Conservation (phyloP, 768 basidiomycete species). For the Leucosporidium scottii region DNA sequence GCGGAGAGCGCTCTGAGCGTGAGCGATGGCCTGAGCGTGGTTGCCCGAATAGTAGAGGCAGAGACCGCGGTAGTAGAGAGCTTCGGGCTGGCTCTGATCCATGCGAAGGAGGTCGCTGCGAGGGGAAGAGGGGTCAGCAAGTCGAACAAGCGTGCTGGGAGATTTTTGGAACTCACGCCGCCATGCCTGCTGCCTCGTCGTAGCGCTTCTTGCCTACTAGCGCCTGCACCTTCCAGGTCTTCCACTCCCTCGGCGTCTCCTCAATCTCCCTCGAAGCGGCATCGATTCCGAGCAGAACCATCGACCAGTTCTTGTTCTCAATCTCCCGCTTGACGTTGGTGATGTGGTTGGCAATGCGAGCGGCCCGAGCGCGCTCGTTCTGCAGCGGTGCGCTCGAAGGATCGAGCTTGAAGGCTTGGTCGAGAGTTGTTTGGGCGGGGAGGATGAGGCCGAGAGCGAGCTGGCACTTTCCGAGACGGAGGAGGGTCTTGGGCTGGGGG, state of each 20-base stretch:
- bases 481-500: constrained; percentile 67
- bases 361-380: constrained; percentile 58
- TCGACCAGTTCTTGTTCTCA: constrained; percentile 61
- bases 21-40: constrained; percentile 63
- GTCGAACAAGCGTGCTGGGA: background rate
- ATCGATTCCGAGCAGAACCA: constrained; percentile 72
- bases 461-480: constrained; percentile 77
- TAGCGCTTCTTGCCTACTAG: constrained; percentile 63
- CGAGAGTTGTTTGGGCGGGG: constrained; percentile 60
- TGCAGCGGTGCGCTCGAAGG: constrained; percentile 56
- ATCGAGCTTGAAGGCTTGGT: constrained; percentile 57
- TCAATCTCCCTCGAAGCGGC: constrained; percentile 56
- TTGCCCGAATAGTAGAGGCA: constrained; percentile 68
- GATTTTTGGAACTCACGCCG: constrained; percentile 57
- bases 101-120: constrained; percentile 66
- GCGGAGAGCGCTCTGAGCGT: constrained; percentile 62
- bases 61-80: constrained; percentile 66
- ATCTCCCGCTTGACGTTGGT: constrained; percentile 44
- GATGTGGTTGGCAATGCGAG: constrained; percentile 48
- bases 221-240: constrained; percentile 68
- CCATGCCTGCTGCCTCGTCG: constrained; percentile 66
- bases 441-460: constrained; percentile 65
- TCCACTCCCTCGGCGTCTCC: constrained; percentile 71
- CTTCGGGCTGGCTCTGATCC: constrained; percentile 68
- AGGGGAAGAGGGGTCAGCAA: constrained; percentile 2